phyloP scores from a whole-genome alignment of 2,329 filamentous ascomycete genomes.

The Rhynchosporium secalis region DNA sequence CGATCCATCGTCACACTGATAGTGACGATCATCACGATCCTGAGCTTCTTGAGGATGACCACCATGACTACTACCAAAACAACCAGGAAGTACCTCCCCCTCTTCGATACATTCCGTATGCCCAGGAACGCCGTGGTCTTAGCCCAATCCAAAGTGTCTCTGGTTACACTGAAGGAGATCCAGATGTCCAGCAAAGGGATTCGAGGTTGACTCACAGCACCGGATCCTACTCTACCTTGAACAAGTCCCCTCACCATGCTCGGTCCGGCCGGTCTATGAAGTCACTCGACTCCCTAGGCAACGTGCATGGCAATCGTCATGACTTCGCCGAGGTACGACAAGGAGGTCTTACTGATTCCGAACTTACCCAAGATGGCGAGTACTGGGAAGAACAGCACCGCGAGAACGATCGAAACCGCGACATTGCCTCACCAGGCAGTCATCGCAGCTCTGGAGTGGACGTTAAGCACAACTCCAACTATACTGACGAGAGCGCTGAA shows the following conservation, averaged over 20 bases:
- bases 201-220: constrained; percentile 54
- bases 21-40: constrained; percentile 35
- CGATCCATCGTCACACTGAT: constrained; percentile 37
- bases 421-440: constrained; percentile 57
- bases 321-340: constrained; percentile 40
- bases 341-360: constrained; percentile 43
- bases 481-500: constrained; percentile 58
- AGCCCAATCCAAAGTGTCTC: constrained; percentile 93
- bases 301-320: constrained; percentile 36
- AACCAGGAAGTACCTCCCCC: constrained; percentile 63
- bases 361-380: constrained; percentile 46
- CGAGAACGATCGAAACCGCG: constrained; percentile 43
- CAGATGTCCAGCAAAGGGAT: constrained; percentile 55
- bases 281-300: constrained; percentile 37
- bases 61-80: constrained; percentile 46
- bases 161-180: constrained; percentile 74
- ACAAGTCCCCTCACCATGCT: constrained; percentile 54
- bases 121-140: constrained; percentile 67
- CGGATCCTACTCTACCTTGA: constrained; percentile 63
- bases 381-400: constrained; percentile 41
- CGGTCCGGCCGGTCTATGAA: constrained; percentile 57
- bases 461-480: constrained; percentile 52
- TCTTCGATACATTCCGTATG: constrained; percentile 66
- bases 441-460: constrained; percentile 57
- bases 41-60: constrained; percentile 33